phyloP scores from a whole-genome alignment of 768 basidiomycete genomes.

The Exidia glandulosa region DNA sequence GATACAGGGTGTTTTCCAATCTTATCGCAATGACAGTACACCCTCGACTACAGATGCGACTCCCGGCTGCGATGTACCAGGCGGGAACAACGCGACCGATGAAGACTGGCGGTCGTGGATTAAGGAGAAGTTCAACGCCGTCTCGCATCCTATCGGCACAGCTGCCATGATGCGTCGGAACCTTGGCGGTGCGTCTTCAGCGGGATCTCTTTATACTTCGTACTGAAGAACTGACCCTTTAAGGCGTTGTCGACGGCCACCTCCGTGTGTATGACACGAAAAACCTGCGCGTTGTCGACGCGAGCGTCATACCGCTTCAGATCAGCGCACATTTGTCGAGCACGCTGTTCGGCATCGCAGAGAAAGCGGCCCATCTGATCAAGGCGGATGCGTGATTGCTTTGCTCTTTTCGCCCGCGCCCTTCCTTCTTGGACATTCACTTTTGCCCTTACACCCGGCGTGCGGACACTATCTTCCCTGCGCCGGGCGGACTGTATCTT shows the following conservation, averaged over 20 bases:
- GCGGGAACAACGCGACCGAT: slow-evolving; percentile 32
- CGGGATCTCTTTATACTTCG: background rate
- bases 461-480: no score
- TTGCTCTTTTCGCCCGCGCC: no score
- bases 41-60: no score
- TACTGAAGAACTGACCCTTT: background rate
- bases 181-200: slow-evolving; percentile 17
- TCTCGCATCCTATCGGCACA: slow-evolving; percentile 39
- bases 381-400: background rate
- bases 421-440: no score
- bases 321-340: slow-evolving; percentile 36
- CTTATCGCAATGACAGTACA: no score
- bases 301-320: slow-evolving; percentile 37
- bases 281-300: slow-evolving; percentile 40
- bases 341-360: slow-evolving; percentile 43
- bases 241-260: slow-evolving; percentile 9
- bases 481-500: no score
- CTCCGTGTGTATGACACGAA: slow-evolving; percentile 11
- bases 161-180: slow-evolving; percentile 21
- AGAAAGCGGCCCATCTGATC: slow-evolving; percentile 31
- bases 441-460: no score
- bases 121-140: slow-evolving; percentile 27
- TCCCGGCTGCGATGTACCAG: slow-evolving; percentile 35
- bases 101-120: slow-evolving; percentile 39
- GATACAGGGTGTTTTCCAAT: no score